Evolutionary conservation across 2,329 filamentous ascomycete species (phyloP).

Genomic region (Elsinoe ampelina): DNA sequence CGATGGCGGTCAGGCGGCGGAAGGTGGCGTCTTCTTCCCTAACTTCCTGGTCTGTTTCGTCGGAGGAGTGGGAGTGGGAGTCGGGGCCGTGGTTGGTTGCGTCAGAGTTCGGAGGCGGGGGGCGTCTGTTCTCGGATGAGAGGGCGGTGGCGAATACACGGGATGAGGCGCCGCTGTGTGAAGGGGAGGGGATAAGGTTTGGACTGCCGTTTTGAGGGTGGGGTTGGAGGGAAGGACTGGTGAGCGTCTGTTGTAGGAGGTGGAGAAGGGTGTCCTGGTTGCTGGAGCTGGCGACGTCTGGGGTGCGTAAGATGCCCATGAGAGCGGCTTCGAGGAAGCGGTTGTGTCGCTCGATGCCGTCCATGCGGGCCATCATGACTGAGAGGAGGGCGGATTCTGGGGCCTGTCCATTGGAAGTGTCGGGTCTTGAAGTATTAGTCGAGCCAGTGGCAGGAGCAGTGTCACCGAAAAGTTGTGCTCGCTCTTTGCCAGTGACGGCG

Average conservation of each 20-base stretch:
- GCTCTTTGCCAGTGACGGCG: neutral
- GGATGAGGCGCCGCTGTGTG: too few relatives aligned
- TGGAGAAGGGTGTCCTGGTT: too few relatives aligned
- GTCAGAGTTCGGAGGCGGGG: too few relatives aligned
- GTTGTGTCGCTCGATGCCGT: conserved; percentile 33
- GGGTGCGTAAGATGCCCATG: conserved; percentile 27
- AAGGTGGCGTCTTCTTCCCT: neutral
- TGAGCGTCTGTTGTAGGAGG: too few relatives aligned
- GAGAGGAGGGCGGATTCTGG: conserved; percentile 19
- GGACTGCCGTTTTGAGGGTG: too few relatives aligned
- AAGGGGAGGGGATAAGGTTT: too few relatives aligned
- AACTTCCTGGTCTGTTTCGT: neutral
- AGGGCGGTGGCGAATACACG: too few relatives aligned
- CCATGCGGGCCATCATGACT: conserved; percentile 23
- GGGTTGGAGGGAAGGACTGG: too few relatives aligned
- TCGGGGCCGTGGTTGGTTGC: too few relatives aligned
- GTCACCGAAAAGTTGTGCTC: neutral
- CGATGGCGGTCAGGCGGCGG: neutral
- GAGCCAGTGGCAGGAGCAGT: neutral
- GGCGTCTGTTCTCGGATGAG: too few relatives aligned
- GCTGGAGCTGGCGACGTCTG: too few relatives aligned
- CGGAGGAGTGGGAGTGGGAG: too few relatives aligned
- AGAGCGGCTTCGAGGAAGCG: conserved; percentile 31
- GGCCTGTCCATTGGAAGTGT: neutral
- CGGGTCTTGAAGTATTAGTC: neutral